Evolutionary conservation across 768 basidiomycete genomes (phyloP).

Genomic region (Leccinum disarticulatum): DNA sequence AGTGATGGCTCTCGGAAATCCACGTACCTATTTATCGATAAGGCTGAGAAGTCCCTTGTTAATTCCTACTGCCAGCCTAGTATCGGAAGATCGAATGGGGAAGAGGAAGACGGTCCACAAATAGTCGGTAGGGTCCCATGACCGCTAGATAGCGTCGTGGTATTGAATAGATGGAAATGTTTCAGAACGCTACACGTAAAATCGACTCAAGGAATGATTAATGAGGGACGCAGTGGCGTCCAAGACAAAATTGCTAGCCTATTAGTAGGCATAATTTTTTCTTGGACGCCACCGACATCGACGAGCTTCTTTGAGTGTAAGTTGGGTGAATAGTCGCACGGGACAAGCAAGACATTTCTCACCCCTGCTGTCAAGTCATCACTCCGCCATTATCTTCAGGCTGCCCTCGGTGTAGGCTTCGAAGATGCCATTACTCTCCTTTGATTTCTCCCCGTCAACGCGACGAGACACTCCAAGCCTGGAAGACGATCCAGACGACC

Average conservation of each 20-base stretch:
- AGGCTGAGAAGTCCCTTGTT: not conserved
- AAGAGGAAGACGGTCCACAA: not conserved
- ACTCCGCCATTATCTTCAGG: not conserved
- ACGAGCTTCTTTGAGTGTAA: not conserved
- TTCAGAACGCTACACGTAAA: not conserved
- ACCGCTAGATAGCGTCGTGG: not conserved
- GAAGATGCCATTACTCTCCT: slow-evolving; percentile 32
- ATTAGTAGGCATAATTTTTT: not conserved
- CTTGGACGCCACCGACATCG: not conserved
- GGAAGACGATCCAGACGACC: slow-evolving; percentile 36
- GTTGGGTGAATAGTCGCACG: not conserved
- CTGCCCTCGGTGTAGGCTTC: not conserved
- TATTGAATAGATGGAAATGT: not conserved
- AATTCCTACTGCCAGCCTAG: not conserved
- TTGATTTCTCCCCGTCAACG: slow-evolving; percentile 20
- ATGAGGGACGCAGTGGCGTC: not conserved
- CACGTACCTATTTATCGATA: not conserved
- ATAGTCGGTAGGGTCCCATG: not conserved
- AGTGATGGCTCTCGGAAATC: not conserved
- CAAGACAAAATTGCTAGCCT: not conserved
- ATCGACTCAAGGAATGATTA: too few species aligned
- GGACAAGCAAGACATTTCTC: not conserved
- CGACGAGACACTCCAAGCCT: slow-evolving; percentile 8
- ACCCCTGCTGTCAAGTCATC: not conserved
- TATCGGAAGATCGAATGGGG: not conserved